Evolutionary conservation across 306 rosid genomes (phyloP).

Genomic region (Vigna mungo): DNA sequence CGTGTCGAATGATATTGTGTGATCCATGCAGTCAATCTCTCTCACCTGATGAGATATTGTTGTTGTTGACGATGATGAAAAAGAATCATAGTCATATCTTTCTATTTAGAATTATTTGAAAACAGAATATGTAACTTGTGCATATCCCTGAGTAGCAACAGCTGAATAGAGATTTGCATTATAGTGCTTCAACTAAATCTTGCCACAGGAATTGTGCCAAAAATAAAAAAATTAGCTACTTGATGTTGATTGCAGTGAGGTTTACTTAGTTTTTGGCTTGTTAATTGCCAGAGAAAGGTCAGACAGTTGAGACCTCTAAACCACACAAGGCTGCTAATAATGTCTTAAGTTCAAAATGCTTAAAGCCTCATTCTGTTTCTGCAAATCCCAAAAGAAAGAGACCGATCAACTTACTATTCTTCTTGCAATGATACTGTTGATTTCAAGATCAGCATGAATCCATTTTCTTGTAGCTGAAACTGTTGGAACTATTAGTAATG

Average conservation of each 20-base stretch:
- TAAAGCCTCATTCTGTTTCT: slow-evolving; percentile 36
- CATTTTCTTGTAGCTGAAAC: slow-evolving; percentile 27
- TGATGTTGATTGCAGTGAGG: slow-evolving; percentile 24
- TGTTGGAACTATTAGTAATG: slow-evolving; percentile 9
- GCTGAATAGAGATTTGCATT: slow-evolving; percentile 9
- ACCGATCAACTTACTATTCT: slow-evolving; percentile 18
- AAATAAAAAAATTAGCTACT: slow-evolving; percentile 11
- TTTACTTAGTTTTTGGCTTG: slow-evolving; percentile 40
- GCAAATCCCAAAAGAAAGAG: slow-evolving; percentile 1
- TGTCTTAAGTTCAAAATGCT: slow-evolving; percentile 22
- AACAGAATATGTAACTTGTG: slow-evolving; percentile 31
- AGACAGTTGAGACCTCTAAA: slow-evolving; percentile 20
- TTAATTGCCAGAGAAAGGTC: slow-evolving; percentile 27
- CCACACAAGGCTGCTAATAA: slow-evolving; percentile 19
- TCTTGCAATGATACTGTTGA: slow-evolving; percentile 18
- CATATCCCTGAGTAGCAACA: slow-evolving; percentile 9
- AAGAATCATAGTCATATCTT: slow-evolving; percentile 23
- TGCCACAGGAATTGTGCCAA: not conserved
- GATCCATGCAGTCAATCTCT: not conserved
- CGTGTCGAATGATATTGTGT: not conserved
- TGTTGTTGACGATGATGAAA: not conserved
- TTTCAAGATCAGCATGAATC: slow-evolving; percentile 27
- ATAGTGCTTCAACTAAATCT: slow-evolving; percentile 30
- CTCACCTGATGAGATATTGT: not conserved
- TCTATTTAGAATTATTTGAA: slow-evolving; percentile 28